Evolutionary conservation across 2,329 filamentous ascomycete species (phyloP), one percentile per base, ranked within the genome.

Genomic region (Kalaharituber pfeilii): DNA sequence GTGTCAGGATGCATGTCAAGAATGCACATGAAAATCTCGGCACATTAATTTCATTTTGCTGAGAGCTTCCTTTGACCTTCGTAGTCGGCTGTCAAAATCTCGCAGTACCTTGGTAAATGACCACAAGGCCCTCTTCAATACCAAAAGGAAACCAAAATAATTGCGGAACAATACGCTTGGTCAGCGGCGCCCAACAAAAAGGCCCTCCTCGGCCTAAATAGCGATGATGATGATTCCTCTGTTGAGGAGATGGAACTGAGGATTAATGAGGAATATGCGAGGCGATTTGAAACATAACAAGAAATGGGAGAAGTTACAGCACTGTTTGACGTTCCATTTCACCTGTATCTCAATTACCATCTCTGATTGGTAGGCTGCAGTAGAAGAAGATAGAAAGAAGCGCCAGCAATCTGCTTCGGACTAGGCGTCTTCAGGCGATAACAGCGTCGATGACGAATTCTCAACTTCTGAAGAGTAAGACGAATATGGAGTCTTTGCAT

Each of bases 221-320:
- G 33, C 20, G 33, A 39, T 39, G 68, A 61, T 64, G 33, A 39
- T 4, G 64, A 52, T 64, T 68, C 61, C 64, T 65, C 62, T 61
- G 67, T 65, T 55, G 60, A 65, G 15, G 64, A 65, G 26, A 60
- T 67, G 33, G 67, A 68, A 27, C 76, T 96, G 67, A 87, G 84
- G 67, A 81, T 98, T 69, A 96, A 98, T 69, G 75, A 87, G 67
- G 86, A 93, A 52, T 98, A 82, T 68, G 91, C 91, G 44, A 79
- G 78, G 62, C 77, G 86, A 39, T 96, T 94, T 64, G 91, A 98
- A n/a, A 68, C 77, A 96, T 71, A 98, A 98, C 71, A 95, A 96
- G 73, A 94, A 94, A 72, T 79, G 89, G 55, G 88, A 94, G 66
- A 91, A 98, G 67, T 72, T 80, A 59, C 81, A 87, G 15, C 75